A percentile compares a stretch with the other conserved stretches of the same genome.
phyloP scores from a whole-genome alignment of 192 early-diverging fungal species.

The Fimicolochytrium jonesii region DNA sequence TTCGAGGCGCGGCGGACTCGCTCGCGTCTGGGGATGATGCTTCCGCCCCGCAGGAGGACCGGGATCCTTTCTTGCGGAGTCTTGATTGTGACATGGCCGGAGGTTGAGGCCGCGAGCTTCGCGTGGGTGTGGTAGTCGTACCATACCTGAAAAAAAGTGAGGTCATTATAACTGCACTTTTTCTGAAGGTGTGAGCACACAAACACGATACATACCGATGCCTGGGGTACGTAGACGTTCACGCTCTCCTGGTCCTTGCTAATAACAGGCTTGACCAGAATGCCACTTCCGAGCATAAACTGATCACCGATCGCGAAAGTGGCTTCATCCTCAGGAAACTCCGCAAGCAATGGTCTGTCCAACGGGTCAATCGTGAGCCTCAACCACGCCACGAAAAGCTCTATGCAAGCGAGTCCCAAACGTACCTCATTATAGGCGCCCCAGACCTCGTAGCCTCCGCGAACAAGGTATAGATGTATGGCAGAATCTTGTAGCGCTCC shows the following conservation, averaged over 20 bases:
- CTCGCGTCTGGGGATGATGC: slow-evolving; percentile 82
- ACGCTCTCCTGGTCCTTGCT: slow-evolving; percentile 53
- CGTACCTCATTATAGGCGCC: slow-evolving; percentile 68
- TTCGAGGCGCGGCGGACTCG: slow-evolving; percentile 76
- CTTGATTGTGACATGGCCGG: slow-evolving; percentile 42
- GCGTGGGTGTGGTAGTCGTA: slow-evolving; percentile 64
- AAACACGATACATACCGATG: slow-evolving; percentile 47
- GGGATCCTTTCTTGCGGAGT: slow-evolving; percentile 76
- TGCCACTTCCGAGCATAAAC: slow-evolving; percentile 82
- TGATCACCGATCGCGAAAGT: slow-evolving; percentile 81
- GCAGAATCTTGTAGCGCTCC: slow-evolving; percentile 81
- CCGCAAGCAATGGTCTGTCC: slow-evolving; percentile 78
- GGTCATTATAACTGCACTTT: slow-evolving; percentile 6
- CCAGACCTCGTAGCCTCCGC: slow-evolving; percentile 70
- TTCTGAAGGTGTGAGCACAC: background rate
- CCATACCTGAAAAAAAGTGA: slow-evolving; percentile 49
- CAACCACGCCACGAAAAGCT: too few relatives aligned
- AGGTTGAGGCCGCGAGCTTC: slow-evolving; percentile 3
- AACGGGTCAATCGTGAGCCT: background rate
- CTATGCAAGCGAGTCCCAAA: too few relatives aligned
- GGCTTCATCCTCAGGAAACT: slow-evolving; percentile 75
- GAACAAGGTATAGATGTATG: slow-evolving; percentile 92
- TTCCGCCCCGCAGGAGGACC: slow-evolving; percentile 83
- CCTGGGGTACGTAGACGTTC: slow-evolving; percentile 68
- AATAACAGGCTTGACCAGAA: slow-evolving; percentile 71